Evolutionary conservation across 371 early-diverging fungal species (phyloP), one percentile per base, ranked within the genome.

Genomic region (Globomyces sp.): DNA sequence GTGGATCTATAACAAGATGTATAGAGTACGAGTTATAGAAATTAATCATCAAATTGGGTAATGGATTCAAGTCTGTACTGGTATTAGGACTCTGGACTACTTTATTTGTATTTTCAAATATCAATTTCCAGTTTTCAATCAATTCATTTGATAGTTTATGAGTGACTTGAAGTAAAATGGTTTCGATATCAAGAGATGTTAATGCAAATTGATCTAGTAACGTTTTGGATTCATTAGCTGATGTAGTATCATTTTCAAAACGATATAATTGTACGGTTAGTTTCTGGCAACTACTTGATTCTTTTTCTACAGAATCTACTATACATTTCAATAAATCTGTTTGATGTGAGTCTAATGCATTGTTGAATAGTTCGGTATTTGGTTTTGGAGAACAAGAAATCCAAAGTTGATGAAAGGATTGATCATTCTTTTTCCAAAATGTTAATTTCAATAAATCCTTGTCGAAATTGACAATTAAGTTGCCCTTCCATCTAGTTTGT

Each of bases 351-450:
- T 8, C 36, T n/a, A 24, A 11, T 46, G 47, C 8, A 46, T 8
- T 11, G 5, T 46, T 5, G 5, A 46, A 40, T 6, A 4, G 34
- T 55, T n/a, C 40, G 55, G 39, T 9, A 55, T 6, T 9, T 40
- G 6, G 40, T 39, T 39, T 55, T 55, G 10, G 40, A 55, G 34
- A 55, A 39, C 36, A 39, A 55, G 1, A 4, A 37, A 6, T 8
- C 6, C 1, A 40, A 40, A 6, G 0, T 55, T 55, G 36, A 36
- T 6, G 37, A 4, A 6, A 24, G 24, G 24, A 24, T 24, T 24
- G 24, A 24, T 24, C 24, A 24, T 9, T n/a, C n/a, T 55, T 55
- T 55, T 55, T 55, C 55, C 55, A 55, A n/a, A 55, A 55, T 55
- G 55, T 39, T 39, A 55, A 55, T n/a, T 55, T 40, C 55, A 55